These are phyloP conservation scores for Tricholoma sp. DNA, from an alignment of 768 basidiomycete genomes.

Conservation along the genomic window DNA sequence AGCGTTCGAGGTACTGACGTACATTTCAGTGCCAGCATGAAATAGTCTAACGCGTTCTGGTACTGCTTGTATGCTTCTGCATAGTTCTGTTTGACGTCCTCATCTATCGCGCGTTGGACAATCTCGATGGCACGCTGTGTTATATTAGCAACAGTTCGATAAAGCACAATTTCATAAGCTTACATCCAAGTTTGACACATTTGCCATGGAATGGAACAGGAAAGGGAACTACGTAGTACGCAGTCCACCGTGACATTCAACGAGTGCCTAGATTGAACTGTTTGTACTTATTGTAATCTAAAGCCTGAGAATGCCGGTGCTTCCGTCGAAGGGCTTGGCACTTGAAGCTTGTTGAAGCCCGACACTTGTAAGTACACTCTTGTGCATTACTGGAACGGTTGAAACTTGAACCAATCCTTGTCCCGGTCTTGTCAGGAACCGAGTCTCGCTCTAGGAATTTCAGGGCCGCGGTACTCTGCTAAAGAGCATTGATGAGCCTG, in stretches of 20 bases:
- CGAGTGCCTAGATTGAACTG: not conserved
- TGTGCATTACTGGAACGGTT: too few relatives aligned
- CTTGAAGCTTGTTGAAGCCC: too few relatives aligned
- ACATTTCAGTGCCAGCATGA: conserved; percentile 97
- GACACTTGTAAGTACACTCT: too few relatives aligned
- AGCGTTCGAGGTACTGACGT: conserved; percentile 17
- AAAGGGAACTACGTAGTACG: not conserved
- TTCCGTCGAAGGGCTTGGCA: too few relatives aligned
- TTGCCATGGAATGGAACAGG: conserved; percentile 29
- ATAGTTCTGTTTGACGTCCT: conserved; percentile 92
- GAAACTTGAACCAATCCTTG: too few relatives aligned
- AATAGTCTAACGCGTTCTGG: conserved; percentile 94
- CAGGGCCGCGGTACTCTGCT: not conserved
- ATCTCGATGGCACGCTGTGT: conserved; percentile 72
- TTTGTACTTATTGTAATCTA: conserved; percentile 8
- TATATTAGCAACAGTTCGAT: not conserved
- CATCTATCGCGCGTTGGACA: conserved; percentile 89
- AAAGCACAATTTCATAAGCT: conserved; percentile 11
- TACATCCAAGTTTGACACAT: conserved; percentile 44
- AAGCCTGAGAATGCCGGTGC: not conserved
- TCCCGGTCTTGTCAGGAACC: not conserved
- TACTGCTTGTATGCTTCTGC: conserved; percentile 91
- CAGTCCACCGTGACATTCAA: too few relatives aligned
- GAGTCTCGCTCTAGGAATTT: not conserved
- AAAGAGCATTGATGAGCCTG: too few relatives aligned